Evolutionary conservation across 2,329 filamentous ascomycete species (phyloP).

Genomic region (Biscogniauxia marginata): DNA sequence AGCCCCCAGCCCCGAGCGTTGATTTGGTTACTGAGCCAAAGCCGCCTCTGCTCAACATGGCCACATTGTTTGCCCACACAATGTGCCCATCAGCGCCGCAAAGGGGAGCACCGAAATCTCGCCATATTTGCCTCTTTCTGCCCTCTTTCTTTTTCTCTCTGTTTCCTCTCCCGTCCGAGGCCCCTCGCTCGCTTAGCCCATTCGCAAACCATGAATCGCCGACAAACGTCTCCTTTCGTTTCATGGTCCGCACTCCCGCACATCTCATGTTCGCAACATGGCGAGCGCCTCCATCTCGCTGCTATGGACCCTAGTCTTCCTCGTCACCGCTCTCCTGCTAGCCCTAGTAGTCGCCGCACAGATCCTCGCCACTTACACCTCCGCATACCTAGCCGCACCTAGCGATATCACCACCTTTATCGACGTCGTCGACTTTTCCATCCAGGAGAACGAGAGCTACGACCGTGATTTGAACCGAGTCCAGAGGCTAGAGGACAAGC

Average conservation of each 20-base stretch:
- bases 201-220: conserved; percentile 15
- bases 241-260: conserved; percentile 20
- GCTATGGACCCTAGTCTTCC: conserved; percentile 57
- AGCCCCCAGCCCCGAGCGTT: not conserved
- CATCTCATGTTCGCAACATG: conserved; percentile 37
- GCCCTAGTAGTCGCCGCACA: conserved; percentile 55
- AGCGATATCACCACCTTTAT: conserved; percentile 57
- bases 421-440: conserved; percentile 60
- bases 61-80: not conserved
- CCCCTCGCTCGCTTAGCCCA: conserved; percentile 2
- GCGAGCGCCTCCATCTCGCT: conserved; percentile 47
- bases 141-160: conserved; percentile 10
- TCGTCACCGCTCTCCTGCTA: conserved; percentile 57
- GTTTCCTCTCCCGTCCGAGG: not conserved
- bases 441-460: conserved; percentile 64
- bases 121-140: not conserved
- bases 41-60: too few species aligned
- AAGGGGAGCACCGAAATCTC: not conserved
- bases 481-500: conserved; percentile 59
- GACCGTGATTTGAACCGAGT: conserved; percentile 59
- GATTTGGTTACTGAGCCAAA: not conserved
- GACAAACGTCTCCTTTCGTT: conserved; percentile 7
- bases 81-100: too few species aligned
- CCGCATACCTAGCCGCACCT: conserved; percentile 58
- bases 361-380: conserved; percentile 49